These are phyloP conservation scores for Kernera saxatilis DNA, from an alignment of 345 rosid genomes.

Conservation along the genomic window DNA sequence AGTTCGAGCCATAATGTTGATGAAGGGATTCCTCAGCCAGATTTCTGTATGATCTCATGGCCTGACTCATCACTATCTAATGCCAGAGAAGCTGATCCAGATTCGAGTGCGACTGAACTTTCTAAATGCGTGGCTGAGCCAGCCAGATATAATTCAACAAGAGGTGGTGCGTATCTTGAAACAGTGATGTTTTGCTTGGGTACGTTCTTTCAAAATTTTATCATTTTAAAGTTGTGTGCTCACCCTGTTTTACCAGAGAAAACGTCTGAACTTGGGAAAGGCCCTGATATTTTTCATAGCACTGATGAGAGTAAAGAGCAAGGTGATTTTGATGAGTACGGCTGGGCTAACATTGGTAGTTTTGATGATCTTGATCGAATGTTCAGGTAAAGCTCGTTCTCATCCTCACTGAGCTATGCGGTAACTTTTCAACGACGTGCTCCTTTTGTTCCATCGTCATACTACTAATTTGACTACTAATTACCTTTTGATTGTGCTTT, in stretches of 20 bases:
- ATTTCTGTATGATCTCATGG: constrained; percentile 51
- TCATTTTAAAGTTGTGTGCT: constrained; percentile 32
- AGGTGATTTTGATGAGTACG: constrained; percentile 71
- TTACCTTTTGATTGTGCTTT: neutral
- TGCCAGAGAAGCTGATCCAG: constrained; percentile 42
- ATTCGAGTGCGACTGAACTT: constrained; percentile 43
- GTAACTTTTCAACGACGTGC: neutral
- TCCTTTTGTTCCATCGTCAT: neutral
- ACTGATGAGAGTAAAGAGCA: constrained; percentile 55
- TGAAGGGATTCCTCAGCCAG: constrained; percentile 44
- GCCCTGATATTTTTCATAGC: constrained; percentile 49
- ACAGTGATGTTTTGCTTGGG: constrained; percentile 16
- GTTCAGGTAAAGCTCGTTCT: constrained; percentile 64
- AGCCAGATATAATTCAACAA: constrained; percentile 37
- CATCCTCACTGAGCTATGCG: neutral
- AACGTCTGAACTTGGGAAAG: constrained; percentile 47
- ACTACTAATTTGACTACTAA: no score
- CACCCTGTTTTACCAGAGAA: constrained; percentile 38
- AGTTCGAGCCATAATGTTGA: constrained; percentile 34
- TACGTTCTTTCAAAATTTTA: constrained; percentile 14
- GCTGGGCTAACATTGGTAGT: constrained; percentile 93
- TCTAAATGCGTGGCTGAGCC: constrained; percentile 43
- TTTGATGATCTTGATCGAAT: constrained; percentile 93
- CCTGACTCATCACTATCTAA: constrained; percentile 41
- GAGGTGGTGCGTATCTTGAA: constrained; percentile 46